A percentile compares a stretch with the other conserved stretches of the same genome.
Evolutionary conservation across 371 early-diverging fungal genomes (phyloP).

Genomic region (Mortierella sp.): DNA sequence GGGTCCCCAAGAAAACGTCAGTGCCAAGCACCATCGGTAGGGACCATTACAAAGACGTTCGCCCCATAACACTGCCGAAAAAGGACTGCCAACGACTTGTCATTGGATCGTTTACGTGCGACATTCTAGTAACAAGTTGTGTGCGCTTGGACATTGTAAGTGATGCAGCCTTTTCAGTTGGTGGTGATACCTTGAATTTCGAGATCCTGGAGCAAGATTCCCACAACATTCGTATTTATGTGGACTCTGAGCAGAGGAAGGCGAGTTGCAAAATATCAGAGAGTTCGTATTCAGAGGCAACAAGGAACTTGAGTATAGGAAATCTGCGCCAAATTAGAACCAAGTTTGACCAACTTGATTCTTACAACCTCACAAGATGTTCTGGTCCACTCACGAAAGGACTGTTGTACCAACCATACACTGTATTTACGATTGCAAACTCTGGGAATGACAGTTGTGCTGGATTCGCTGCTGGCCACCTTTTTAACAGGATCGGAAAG

Average conservation of each 20-base stretch:
- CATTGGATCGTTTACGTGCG: background rate
- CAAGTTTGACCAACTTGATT: background rate
- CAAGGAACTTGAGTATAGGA: background rate
- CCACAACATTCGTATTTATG: background rate
- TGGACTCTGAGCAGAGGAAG: background rate
- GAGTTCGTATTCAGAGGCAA: background rate
- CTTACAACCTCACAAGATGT: background rate
- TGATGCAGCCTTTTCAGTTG: background rate
- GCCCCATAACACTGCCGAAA: background rate
- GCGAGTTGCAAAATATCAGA: background rate
- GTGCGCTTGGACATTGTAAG: background rate
- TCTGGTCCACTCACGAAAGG: background rate
- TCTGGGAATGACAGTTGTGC: background rate
- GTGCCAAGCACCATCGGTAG: conserved; percentile 1
- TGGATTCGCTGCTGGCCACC: background rate
- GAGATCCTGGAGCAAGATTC: background rate
- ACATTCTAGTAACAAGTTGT: background rate
- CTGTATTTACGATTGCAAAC: background rate
- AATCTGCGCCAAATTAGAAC: background rate
- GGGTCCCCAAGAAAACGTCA: background rate
- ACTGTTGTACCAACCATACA: background rate
- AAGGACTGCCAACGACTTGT: background rate
- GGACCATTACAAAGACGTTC: conserved; percentile 4
- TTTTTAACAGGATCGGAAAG: background rate
- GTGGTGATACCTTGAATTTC: background rate